Base-by-base conservation (phyloP, 192 early-diverging fungal species). In the Coemansia sp. region DNA sequence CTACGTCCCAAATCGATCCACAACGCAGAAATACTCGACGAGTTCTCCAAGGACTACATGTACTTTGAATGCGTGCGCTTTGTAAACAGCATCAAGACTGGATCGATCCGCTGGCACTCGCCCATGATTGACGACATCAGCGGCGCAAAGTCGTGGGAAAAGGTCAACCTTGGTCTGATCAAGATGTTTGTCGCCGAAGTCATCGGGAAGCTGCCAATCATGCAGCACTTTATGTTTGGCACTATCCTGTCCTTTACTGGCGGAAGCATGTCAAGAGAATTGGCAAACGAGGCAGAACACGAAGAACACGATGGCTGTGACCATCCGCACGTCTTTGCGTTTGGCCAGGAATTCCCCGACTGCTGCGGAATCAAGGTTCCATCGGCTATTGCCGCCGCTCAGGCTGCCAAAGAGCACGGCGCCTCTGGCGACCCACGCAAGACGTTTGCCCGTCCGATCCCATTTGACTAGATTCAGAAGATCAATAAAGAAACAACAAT, bases 171-270 rank as follows among this genome's bases (percentile, higher is more conserved):
- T 16, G 96, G 95, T 12, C 89, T 97, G 89, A 67, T 91, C 46
- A 99, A 96, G 72, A 96, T 97, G 94, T 97, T 93, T 86, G 72
- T 85, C 20, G 94, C 90, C 0, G 95, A 99, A 60, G 96, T 93
- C 2, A 72, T 94, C 18, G 88, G 87, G 31, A 99, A 99, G 74
- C 86, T 96, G 37, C 96, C 96, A 2, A 94, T 99, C 21, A 94
- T 97, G 79, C 96, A 99, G 80, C 96, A 99, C 65, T 91, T 95
- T 73, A 79, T 91, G 58, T 99, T 99, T 86, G 96, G 95, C 16
- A 75, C 83, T 16, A 67, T 95, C 21, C 59, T 96, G 28, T 82
- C 87, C 34, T 96, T 98, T 71, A 59, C 37, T 16, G 80, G 80
- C 42, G 72, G 72, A 45, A 73, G 64, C 57, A 61, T 65, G 68